Percentiles rank a stretch among this genome's conserved stretches.
Conservation (phyloP, 140 eudicot genomes). For the Senecio squalidus region DNA sequence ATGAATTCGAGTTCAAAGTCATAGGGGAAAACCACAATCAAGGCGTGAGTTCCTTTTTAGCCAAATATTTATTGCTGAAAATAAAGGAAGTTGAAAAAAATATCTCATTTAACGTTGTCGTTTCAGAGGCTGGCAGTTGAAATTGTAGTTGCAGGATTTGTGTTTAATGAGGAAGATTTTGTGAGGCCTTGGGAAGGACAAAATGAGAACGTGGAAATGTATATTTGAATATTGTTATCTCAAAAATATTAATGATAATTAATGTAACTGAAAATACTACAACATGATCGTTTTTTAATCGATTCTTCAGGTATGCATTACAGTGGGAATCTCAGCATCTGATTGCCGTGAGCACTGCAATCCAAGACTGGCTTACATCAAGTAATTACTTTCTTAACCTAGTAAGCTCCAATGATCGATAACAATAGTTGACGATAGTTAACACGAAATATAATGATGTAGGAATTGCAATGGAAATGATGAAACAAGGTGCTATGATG, state of each 20-base stretch:
- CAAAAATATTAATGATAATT: background rate
- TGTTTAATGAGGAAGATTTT: constrained; percentile 67
- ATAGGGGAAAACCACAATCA: constrained; percentile 79
- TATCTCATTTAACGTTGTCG: constrained; percentile 18
- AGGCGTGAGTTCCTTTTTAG: constrained; percentile 64
- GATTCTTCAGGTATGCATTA: constrained; percentile 58
- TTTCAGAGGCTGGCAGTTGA: constrained; percentile 84
- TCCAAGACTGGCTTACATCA: constrained; percentile 90
- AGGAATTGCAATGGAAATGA: constrained; percentile 75
- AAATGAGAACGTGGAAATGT: constrained; percentile 69
- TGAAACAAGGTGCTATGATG: constrained; percentile 98
- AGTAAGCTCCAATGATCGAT: background rate
- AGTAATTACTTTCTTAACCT: constrained; percentile 41
- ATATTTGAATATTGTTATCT: no score
- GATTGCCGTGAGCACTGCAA: constrained; percentile 93
- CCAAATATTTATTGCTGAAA: no score
- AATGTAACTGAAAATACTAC: background rate
- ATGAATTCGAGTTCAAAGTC: no score
- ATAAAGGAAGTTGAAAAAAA: constrained; percentile 18
- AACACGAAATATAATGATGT: constrained; percentile 19
- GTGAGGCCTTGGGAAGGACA: constrained; percentile 84
- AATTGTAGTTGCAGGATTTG: constrained; percentile 69
- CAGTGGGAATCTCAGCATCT: constrained; percentile 97
- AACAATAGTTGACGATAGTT: background rate
- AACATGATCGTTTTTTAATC: background rate